phyloP scores from a whole-genome alignment of 176 grass and related monocot genomes.

The Raddia distichophylla region DNA sequence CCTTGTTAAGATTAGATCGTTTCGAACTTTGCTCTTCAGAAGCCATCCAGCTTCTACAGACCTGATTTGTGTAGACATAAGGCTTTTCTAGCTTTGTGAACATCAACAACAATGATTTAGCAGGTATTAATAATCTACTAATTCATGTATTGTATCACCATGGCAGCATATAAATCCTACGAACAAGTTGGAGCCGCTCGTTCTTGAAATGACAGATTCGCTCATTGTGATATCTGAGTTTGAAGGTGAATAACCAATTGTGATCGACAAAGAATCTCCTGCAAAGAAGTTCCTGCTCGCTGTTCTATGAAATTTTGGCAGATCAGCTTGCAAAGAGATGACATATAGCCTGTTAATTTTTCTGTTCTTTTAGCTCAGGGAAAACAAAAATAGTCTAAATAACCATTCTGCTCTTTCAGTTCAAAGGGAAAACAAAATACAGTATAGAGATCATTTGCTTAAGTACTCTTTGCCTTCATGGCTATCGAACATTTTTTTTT shows the following conservation, averaged over 20 bases:
- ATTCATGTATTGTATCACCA: conserved; percentile 30
- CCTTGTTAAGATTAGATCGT: background rate
- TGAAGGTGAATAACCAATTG: conserved; percentile 69
- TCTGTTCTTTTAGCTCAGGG: background rate
- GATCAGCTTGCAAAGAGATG: conserved; percentile 18
- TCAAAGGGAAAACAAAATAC: conserved; percentile 26
- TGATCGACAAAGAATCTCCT: conserved; percentile 6
- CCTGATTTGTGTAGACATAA: conserved; percentile 30
- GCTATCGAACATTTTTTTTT: conserved; percentile 24
- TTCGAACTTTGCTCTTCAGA: conserved; percentile 12
- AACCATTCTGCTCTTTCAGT: background rate
- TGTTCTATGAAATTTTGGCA: background rate
- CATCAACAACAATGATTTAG: background rate
- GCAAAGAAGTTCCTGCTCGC: conserved; percentile 26
- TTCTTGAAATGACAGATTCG: conserved; percentile 75
- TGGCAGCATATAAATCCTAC: conserved; percentile 87
- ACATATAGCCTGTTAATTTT: conserved; percentile 15
- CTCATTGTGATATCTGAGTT: conserved; percentile 94
- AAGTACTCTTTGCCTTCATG: conserved; percentile 12
- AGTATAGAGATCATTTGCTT: conserved; percentile 16
- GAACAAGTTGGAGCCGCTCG: conserved; percentile 75
- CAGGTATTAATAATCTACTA: conserved; percentile 19
- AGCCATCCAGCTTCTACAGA: background rate
- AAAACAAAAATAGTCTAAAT: conserved; percentile 3
- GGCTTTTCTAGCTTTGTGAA: conserved; percentile 29